Conservation (phyloP, 2,329 filamentous ascomycete species). For the Juglanconis sp. region DNA sequence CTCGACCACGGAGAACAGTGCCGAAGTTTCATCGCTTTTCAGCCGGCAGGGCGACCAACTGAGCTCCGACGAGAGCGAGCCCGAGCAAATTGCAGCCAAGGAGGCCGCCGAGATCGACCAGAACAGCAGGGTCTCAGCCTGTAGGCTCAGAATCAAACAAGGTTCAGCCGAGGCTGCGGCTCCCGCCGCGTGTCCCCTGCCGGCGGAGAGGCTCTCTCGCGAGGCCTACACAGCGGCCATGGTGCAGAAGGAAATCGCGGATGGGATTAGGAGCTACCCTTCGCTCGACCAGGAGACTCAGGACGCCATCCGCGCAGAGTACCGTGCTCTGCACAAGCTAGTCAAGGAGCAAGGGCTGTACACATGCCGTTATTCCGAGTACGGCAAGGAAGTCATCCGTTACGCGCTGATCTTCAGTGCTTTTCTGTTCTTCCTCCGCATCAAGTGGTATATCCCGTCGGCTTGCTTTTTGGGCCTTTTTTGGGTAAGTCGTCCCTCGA, state of each 20-base stretch:
- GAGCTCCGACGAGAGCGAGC: constrained; percentile 14
- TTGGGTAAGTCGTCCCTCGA: constrained; percentile 42
- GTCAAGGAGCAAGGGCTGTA: constrained; percentile 56
- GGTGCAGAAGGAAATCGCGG: constrained; percentile 18
- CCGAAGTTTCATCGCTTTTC: constrained; percentile 8
- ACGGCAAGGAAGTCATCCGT: constrained; percentile 55
- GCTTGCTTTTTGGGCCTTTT: constrained; percentile 59
- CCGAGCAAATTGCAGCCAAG: neutral
- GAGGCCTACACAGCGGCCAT: constrained; percentile 18
- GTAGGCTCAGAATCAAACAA: neutral
- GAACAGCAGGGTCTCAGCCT: neutral
- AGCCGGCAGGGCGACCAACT: constrained; percentile 5
- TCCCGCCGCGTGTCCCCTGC: neutral
- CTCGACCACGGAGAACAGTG: constrained; percentile 3
- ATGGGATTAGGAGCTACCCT: constrained; percentile 40
- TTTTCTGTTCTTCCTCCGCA: constrained; percentile 44
- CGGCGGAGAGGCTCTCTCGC: constrained; percentile 12
- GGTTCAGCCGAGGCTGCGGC: neutral
- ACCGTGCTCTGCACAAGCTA: constrained; percentile 52
- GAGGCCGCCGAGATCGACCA: neutral
- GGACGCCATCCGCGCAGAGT: constrained; percentile 51
- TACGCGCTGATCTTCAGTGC: constrained; percentile 48
- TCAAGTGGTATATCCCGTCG: constrained; percentile 55
- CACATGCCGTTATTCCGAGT: constrained; percentile 55
- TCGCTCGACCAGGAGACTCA: constrained; percentile 54